These are phyloP conservation scores for Globisporangium abappressorium DNA, from an alignment of 352 stramenopile species.

Conservation along the genomic window DNA sequence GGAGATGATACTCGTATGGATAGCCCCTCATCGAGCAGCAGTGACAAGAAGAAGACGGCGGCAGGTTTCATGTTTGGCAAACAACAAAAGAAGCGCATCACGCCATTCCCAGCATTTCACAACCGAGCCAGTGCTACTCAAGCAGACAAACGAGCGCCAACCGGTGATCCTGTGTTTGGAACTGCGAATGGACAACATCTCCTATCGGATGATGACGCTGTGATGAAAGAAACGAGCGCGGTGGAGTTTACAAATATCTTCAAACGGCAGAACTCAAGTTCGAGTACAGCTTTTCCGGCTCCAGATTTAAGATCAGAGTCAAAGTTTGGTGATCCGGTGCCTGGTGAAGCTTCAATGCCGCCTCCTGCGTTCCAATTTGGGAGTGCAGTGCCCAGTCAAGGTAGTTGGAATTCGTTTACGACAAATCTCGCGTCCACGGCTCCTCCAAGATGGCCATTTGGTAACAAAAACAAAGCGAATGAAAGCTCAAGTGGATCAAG, in stretches of 20 bases:
- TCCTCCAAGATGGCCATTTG: background rate
- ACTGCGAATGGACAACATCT: background rate
- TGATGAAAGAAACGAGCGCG: slow-evolving; percentile 10
- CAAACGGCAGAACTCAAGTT: background rate
- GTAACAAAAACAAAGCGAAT: background rate
- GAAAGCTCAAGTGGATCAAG: background rate
- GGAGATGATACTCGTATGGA: slow-evolving; percentile 10
- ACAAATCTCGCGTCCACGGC: background rate
- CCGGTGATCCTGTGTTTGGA: background rate
- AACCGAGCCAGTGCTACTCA: background rate
- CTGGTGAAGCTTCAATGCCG: background rate
- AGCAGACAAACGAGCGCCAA: background rate
- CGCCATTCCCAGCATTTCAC: slow-evolving; percentile 8
- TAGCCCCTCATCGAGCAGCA: background rate
- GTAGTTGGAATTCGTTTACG: background rate
- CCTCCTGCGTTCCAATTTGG: slow-evolving; percentile 13
- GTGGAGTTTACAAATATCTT: slow-evolving; percentile 15
- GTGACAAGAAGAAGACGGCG: slow-evolving; percentile 5
- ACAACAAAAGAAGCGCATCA: slow-evolving; percentile 9
- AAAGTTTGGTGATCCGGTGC: background rate
- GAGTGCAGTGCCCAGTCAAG: background rate
- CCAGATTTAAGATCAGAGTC: background rate
- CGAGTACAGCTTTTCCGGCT: background rate
- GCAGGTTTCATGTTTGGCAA: slow-evolving; percentile 5
- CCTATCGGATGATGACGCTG: background rate